Percentiles rank a stretch among this genome's conserved stretches.
Conservation (phyloP, 108 stramenopile genomes). For the Nitzschia sp. region DNA sequence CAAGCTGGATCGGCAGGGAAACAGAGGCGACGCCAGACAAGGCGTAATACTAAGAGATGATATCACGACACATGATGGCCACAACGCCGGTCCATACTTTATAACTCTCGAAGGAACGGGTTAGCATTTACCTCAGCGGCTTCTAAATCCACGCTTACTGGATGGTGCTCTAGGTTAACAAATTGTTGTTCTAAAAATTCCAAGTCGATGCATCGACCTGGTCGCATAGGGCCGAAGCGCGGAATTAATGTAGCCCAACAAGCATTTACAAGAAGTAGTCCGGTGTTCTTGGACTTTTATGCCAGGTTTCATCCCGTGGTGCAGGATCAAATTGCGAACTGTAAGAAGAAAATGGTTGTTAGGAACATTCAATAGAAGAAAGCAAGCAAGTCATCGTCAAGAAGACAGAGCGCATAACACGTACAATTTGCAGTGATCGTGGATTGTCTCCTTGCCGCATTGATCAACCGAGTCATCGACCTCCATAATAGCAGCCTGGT, state of each 20-base stretch:
- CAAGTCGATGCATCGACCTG: neutral
- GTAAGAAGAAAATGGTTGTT: constrained; percentile 1
- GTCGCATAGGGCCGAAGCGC: neutral
- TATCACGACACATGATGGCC: too few relatives aligned
- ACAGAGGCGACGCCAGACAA: neutral
- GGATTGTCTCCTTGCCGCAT: constrained; percentile 65
- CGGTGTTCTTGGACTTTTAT: constrained; percentile 90
- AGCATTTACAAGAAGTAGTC: constrained; percentile 92
- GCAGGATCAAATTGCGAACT: constrained; percentile 92
- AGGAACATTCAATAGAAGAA: neutral
- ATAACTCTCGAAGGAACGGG: too few relatives aligned
- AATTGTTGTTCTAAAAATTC: constrained; percentile 6
- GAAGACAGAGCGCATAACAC: neutral
- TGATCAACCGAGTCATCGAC: constrained; percentile 60
- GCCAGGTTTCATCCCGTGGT: constrained; percentile 92
- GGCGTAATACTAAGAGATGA: neutral
- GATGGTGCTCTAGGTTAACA: constrained; percentile 5
- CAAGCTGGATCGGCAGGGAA: neutral
- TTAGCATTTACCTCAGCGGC: too few relatives aligned
- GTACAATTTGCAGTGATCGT: constrained; percentile 69
- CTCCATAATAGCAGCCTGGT: constrained; percentile 97
- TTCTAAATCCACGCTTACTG: too few relatives aligned
- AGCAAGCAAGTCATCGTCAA: neutral
- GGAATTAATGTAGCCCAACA: neutral
- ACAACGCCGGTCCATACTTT: too few relatives aligned